Evolutionary conservation across 495 filamentous ascomycete species (phyloP).

Genomic region (Usnea hakonensis): DNA sequence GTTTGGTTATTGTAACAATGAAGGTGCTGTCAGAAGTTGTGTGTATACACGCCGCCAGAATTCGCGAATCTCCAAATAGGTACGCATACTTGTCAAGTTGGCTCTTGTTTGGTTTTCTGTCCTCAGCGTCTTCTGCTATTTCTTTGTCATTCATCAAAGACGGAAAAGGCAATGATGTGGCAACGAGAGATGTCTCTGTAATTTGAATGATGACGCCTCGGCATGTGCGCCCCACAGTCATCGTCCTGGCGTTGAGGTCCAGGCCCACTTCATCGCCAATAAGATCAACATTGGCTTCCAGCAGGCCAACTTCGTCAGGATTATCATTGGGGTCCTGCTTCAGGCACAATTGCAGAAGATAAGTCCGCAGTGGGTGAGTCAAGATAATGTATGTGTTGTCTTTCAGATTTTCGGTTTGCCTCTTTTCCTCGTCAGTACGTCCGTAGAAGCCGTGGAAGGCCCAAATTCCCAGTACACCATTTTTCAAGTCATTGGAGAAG

Average conservation of each 20-base stretch:
- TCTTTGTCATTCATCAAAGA: not conserved
- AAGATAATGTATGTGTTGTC: slow-evolving; percentile 16
- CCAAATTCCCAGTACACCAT: slow-evolving; percentile 39
- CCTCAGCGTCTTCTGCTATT: slow-evolving; percentile 1
- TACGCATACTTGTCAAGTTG: not conserved
- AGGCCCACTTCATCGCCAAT: slow-evolving; percentile 29
- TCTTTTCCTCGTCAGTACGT: not conserved
- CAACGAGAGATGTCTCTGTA: slow-evolving; percentile 29
- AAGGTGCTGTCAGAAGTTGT: not conserved
- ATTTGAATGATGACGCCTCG: slow-evolving; percentile 46
- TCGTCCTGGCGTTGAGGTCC: slow-evolving; percentile 45
- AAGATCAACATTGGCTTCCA: not conserved
- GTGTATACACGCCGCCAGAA: slow-evolving; percentile 7
- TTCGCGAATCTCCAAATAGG: not conserved
- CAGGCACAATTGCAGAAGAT: slow-evolving; percentile 3
- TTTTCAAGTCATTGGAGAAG: slow-evolving; percentile 40
- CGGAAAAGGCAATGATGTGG: not conserved
- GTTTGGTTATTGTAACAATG: not conserved
- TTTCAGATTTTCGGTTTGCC: slow-evolving; percentile 1
- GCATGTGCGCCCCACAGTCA: slow-evolving; percentile 43
- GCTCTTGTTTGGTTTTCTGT: not conserved
- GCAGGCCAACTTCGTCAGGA: not conserved
- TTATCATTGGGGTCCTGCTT: not conserved
- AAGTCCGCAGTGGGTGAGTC: slow-evolving; percentile 12
- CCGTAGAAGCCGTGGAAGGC: slow-evolving; percentile 25